phyloP scores from a whole-genome alignment of 495 filamentous ascomycete species.

The Letharia lupina region DNA sequence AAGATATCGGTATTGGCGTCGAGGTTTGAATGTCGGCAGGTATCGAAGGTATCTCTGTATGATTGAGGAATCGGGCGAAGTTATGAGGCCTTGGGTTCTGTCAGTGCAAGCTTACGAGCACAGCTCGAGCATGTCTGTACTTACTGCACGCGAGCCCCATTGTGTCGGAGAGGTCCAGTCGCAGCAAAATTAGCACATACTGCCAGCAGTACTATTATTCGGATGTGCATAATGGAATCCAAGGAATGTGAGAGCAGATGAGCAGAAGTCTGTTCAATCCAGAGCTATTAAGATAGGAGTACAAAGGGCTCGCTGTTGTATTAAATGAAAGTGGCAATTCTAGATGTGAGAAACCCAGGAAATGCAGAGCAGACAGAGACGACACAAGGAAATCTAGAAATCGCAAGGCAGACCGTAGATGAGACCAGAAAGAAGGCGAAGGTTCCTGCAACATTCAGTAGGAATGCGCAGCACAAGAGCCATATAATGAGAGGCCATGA shows the following conservation, averaged over 20 bases:
- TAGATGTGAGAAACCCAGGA: slow-evolving; percentile 1
- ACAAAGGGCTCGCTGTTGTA: not conserved
- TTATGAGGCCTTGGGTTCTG: slow-evolving; percentile 10
- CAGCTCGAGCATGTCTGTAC: not conserved
- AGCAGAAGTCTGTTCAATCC: slow-evolving; percentile 11
- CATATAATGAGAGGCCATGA: slow-evolving; percentile 20
- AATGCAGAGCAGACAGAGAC: not conserved
- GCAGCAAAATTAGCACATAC: slow-evolving; percentile 21
- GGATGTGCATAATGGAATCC: slow-evolving; percentile 17
- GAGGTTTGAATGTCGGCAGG: slow-evolving; percentile 6
- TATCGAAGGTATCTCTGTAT: slow-evolving; percentile 8
- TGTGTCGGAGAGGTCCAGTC: slow-evolving; percentile 22
- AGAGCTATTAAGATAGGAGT: slow-evolving; percentile 4
- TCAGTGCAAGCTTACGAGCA: slow-evolving; percentile 3
- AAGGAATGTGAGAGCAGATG: slow-evolving; percentile 10
- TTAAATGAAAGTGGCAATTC: slow-evolving; percentile 7
- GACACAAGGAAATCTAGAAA: slow-evolving; percentile 16
- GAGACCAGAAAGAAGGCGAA: slow-evolving; percentile 8
- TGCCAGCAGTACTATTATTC: slow-evolving; percentile 24
- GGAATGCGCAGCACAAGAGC: slow-evolving; percentile 9
- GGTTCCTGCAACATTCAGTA: not conserved
- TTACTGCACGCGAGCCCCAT: slow-evolving; percentile 18
- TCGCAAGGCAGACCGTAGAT: not conserved
- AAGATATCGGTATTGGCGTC: slow-evolving; percentile 9
- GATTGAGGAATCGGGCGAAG: slow-evolving; percentile 13